Percentiles rank a stretch among this genome's conserved stretches.
phyloP scores from a whole-genome alignment of 805 yeast species.

The Candida fluviatilis region DNA sequence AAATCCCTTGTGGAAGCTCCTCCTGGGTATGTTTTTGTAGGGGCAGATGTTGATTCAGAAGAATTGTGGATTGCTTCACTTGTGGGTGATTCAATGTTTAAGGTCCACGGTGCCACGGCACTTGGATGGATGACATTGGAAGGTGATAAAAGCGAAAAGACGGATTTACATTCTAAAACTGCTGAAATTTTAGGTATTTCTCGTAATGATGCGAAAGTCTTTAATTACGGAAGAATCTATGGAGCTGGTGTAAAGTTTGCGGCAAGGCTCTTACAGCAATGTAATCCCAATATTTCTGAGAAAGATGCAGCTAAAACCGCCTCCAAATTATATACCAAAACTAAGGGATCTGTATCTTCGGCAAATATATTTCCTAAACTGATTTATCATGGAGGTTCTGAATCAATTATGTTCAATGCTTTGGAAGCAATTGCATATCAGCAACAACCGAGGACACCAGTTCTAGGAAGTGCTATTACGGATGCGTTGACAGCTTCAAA shows the following conservation, averaged over 20 bases:
- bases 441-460: constrained; percentile 81
- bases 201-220: constrained; percentile 88
- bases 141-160: constrained; percentile 86
- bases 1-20: constrained; percentile 88
- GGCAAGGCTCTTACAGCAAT: constrained; percentile 73
- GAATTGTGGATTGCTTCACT: constrained; percentile 97
- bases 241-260: constrained; percentile 97
- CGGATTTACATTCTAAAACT: constrained; percentile 93
- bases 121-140: constrained; percentile 99
- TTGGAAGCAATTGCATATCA: constrained; percentile 84
- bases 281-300: constrained; percentile 68
- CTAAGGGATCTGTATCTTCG: constrained; percentile 58
- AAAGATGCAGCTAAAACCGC: constrained; percentile 66
- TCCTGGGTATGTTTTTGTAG: constrained; percentile 83
- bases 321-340: constrained; percentile 62
- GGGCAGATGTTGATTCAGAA: constrained; percentile 98
- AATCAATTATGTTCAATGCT: constrained; percentile 84
- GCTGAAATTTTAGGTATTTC: constrained; percentile 85
- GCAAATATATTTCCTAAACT: constrained; percentile 21
- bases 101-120: constrained; percentile 92
- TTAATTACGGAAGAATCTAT: constrained; percentile 94
- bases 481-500: constrained; percentile 68
- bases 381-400: constrained; percentile 85
- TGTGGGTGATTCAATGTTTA: constrained; percentile 86
- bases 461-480: constrained; percentile 89